Evolutionary conservation across 768 basidiomycete genomes (phyloP), one percentile per base, ranked within the genome.

Genomic region (Macrolepiota dolichaula): DNA sequence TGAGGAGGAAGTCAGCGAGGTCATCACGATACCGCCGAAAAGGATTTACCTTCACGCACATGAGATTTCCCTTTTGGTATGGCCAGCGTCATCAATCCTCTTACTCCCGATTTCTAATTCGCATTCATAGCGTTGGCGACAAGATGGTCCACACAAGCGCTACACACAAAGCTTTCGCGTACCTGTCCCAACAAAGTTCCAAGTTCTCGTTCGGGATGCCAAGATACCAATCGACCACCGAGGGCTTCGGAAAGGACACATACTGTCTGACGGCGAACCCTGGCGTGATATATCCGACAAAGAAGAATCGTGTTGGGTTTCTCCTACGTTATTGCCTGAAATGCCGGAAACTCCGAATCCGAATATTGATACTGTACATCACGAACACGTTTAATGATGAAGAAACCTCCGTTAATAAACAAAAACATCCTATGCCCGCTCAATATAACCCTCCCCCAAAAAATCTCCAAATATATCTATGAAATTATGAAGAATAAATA

Each of bases 1-100:
- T 61, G 62, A 72, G 5, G 61, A 68, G 5, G 61, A 69, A 15
- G 68, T 79, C 15, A 59, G 58, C 5, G 49, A 63, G 2, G 46
- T 65, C 17, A 66, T 72, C 46, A 65, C 58, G 37, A 64, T 85
- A 2, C 80, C 79, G 0, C 63, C 74, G 32, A 75, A 81, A 60
- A 79, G 81, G n/a, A 68, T 87, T 35, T 89, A 83, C 66, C 72
- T 89, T 9, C 88, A 90, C 62, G 79, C 87, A 7, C 79, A 85
- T 3, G 79, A 83, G 51, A 58, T 87, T 35, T 82, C 84, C 1
- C 73, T 88, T 57, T 77, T 76, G 22, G 88, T 87, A 65, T 66
- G 85, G 29, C 29, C 29, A 70, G 51, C 29, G 44, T 46, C 24
- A 52, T 24, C 37, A 13, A 10, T 51, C 52, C 37, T 19, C 22